Evolutionary conservation across 1,284 basidiomycete species (phyloP), one percentile per base, ranked within the genome.

Genomic region (Malassezia japonica): DNA sequence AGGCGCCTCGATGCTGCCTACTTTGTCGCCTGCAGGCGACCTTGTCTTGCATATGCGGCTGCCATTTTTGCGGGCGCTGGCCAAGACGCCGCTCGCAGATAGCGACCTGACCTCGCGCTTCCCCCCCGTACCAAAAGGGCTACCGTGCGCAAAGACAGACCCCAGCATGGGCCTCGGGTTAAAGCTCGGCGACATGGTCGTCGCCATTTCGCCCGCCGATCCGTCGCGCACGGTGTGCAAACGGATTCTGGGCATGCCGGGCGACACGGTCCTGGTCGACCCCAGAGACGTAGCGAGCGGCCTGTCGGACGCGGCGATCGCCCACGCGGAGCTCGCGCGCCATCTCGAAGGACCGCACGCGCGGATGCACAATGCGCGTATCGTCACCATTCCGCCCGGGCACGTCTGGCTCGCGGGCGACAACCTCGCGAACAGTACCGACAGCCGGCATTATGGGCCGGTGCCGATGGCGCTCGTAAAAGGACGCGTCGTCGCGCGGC

Each of bases 381-480:
- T 45, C 1, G 46, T 62, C 29, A 56, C 56, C 3, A 35, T 59
- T 0, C 56, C 59, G 3, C 38, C 44, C 5, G 69, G 69, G 0
- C 66, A 72, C 34, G 66, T 95, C n/a, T 98, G 91, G 91, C 77
- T 94, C 36, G 80, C 79, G 24, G 92, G 92, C 12, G 92, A 98
- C 76, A 98, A 98, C 64, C 77, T 85, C 50, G 78, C 80, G 25
- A 80, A 80, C 61, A 90, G 87, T 36, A 82, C 83, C 8, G 92
- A 96, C 74, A 95, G 89, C 24, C 79, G 91, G 50, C 76, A 79
- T 35, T 95, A 95, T 74, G 92, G 92, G 0, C 91, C 92, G 6
- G 84, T 98, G 0, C 84, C 92, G 0, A 79, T 90, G 55, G 85
- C 81, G 2, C 77, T 96, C 39, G 76, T 96, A 24, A 79, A 81